These are phyloP conservation scores for Globisporangium irregulare DNA, from an alignment of 352 stramenopile species.

Conservation along the genomic window DNA sequence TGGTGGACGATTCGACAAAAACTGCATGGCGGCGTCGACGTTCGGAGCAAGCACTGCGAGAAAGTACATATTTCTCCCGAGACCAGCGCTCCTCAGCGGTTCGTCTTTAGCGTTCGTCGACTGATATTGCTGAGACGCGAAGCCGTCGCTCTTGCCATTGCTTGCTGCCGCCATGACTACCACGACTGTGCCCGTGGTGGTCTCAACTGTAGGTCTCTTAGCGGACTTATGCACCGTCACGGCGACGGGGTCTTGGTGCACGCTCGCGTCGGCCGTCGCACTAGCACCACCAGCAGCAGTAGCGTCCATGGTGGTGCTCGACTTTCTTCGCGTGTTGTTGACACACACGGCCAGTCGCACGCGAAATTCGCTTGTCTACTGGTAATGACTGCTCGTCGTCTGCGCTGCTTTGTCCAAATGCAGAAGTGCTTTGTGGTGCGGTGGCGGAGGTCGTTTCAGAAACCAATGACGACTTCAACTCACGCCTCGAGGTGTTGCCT, in stretches of 20 bases:
- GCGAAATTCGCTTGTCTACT: neutral
- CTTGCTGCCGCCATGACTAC: conserved; percentile 1
- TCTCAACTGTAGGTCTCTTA: conserved; percentile 4
- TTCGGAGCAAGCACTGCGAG: conserved; percentile 49
- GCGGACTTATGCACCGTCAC: conserved; percentile 4
- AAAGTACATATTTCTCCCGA: conserved; percentile 24
- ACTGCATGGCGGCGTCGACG: conserved; percentile 35
- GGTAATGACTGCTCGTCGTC: neutral
- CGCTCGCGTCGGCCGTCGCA: neutral
- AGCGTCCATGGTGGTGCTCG: neutral
- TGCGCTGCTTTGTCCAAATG: neutral
- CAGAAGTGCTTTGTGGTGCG: neutral
- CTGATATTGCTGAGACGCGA: conserved; percentile 7
- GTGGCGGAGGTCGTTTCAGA: conserved; percentile 6
- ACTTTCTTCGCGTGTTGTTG: neutral
- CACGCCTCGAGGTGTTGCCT: neutral
- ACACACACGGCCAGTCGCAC: neutral
- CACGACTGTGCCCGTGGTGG: conserved; percentile 11
- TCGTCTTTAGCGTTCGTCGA: neutral
- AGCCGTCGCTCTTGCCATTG: neutral
- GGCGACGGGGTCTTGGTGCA: neutral
- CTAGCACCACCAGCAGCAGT: neutral
- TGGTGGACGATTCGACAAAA: conserved; percentile 38
- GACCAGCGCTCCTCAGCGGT: neutral
- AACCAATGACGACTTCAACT: neutral